These are phyloP conservation scores for Suhomyces sp. DNA, from an alignment of 805 yeast genomes.

Conservation along the genomic window DNA sequence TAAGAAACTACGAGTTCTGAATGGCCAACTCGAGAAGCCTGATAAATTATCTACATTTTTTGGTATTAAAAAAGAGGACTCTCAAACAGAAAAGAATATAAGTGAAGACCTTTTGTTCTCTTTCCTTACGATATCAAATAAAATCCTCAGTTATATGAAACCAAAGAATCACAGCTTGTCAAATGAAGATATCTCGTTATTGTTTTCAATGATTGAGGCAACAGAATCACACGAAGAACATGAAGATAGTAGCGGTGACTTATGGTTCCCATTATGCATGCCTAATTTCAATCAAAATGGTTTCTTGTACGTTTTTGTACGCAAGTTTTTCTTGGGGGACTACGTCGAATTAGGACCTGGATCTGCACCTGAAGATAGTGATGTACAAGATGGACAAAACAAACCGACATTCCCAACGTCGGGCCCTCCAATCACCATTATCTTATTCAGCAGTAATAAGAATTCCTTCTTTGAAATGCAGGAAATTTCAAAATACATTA, in stretches of 20 bases:
- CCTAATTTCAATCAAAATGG: constrained; percentile 90
- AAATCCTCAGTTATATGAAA: constrained; percentile 65
- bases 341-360: constrained; percentile 10
- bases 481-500: constrained; percentile 52
- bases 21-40: constrained; percentile 4
- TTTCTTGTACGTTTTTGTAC: constrained; percentile 78
- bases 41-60: constrained; percentile 6
- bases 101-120: constrained; percentile 68
- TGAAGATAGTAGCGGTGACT: constrained; percentile 54
- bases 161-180: constrained; percentile 78
- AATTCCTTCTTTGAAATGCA: constrained; percentile 78
- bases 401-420: too few relatives aligned
- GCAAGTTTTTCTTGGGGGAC: constrained; percentile 27
- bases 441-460: constrained; percentile 65
- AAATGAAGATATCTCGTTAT: constrained; percentile 75
- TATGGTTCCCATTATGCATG: constrained; percentile 92
- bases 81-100: constrained; percentile 15
- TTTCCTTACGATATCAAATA: constrained; percentile 61
- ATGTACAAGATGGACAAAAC: constrained; percentile 17
- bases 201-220: constrained; percentile 69
- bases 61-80: constrained; percentile 6
- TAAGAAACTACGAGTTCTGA: constrained; percentile 18
- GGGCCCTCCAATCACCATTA: constrained; percentile 34
- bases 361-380: too few relatives aligned
- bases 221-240: constrained; percentile 30